Percentiles rank a stretch among this genome's conserved stretches.
Evolutionary conservation across 768 basidiomycete species (phyloP).

Genomic region (Boletus subcaerulescens): DNA sequence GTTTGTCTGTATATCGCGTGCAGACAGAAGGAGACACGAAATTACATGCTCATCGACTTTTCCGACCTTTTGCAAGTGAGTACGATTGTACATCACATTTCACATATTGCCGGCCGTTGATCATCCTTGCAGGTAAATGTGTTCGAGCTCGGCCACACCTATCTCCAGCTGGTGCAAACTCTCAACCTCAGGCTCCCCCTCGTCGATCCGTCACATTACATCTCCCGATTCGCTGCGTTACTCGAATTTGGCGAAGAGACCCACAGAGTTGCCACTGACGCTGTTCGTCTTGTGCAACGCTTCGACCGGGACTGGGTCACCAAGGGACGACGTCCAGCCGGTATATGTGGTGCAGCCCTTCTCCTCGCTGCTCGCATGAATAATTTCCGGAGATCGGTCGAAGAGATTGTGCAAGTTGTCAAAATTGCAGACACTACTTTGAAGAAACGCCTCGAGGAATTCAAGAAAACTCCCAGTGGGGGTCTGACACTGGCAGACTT

Average conservation of each 20-base stretch:
- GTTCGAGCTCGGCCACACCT: slow-evolving; percentile 94
- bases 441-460: slow-evolving; percentile 91
- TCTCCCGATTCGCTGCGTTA: slow-evolving; percentile 89
- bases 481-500: slow-evolving; percentile 86
- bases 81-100: not conserved
- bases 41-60: slow-evolving; percentile 98
- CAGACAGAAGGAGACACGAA: slow-evolving; percentile 83
- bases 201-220: slow-evolving; percentile 95
- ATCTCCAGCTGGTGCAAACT: slow-evolving; percentile 88
- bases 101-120: not conserved
- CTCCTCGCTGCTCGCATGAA: slow-evolving; percentile 98
- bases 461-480: slow-evolving; percentile 86
- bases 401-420: slow-evolving; percentile 97
- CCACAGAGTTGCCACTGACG: slow-evolving; percentile 87
- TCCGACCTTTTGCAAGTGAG: slow-evolving; percentile 88
- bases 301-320: slow-evolving; percentile 99
- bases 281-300: slow-evolving; percentile 87
- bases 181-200: slow-evolving; percentile 83
- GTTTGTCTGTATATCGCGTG: slow-evolving; percentile 95
- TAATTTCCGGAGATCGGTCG: slow-evolving; percentile 88
- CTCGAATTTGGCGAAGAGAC: slow-evolving; percentile 97
- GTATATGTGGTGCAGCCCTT: slow-evolving; percentile 95
- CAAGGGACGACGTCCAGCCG: slow-evolving; percentile 90
- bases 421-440: slow-evolving; percentile 97
- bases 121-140: slow-evolving; percentile 75